Evolutionary conservation across 176 grass and related monocot genomes (phyloP), one percentile per base, ranked within the genome.

Genomic region (Guadua angustifolia): DNA sequence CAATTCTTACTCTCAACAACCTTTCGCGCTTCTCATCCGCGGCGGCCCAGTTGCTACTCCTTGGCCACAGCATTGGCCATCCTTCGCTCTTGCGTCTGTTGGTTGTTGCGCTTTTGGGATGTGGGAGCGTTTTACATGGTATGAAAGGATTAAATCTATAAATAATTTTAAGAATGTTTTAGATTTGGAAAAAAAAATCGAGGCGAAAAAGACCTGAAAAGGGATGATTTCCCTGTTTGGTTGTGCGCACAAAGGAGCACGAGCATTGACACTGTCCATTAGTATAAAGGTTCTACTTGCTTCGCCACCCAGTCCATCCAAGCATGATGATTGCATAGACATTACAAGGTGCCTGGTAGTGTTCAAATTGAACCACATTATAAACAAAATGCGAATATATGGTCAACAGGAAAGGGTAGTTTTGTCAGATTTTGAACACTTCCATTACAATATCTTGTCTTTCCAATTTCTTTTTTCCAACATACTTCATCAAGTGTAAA

Each of bases 281-380:
- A 43, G 16, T 4, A 52, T 52, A 62, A 39, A 70, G 86, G 58
- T 84, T 95, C 91, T 29, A 99, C 89, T 3, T 88, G 85, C 80
- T 95, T 99, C 80, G 62, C 93, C 96, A 69, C 96, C 96, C 49
- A 99, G 49, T 57, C 81, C 86, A 85, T 99, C 96, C 56, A 99
- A 87, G 89, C 88, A 99, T 2, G 88, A 73, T 82, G 88, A 87
- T 93, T 99, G 96, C 96, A 99, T 95, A 73, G 96, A 99, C 91
- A 92, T 99, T 56, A 95, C 91, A 67, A 99, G 92, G 89, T 95
- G 93, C 91, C 96, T 99, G 81, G 66, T 26, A 2, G 68, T 83
- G 14, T 88, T 80, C 71, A 86, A 85, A 85, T 79, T 61, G 8
- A 92, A 21, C 16, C 51, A 88, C 21, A 19, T 45, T n/a, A n/a